Evolutionary conservation across 2,329 filamentous ascomycete genomes (phyloP), one percentile per base, ranked within the genome.

Genomic region (Hypoxylon sp.): DNA sequence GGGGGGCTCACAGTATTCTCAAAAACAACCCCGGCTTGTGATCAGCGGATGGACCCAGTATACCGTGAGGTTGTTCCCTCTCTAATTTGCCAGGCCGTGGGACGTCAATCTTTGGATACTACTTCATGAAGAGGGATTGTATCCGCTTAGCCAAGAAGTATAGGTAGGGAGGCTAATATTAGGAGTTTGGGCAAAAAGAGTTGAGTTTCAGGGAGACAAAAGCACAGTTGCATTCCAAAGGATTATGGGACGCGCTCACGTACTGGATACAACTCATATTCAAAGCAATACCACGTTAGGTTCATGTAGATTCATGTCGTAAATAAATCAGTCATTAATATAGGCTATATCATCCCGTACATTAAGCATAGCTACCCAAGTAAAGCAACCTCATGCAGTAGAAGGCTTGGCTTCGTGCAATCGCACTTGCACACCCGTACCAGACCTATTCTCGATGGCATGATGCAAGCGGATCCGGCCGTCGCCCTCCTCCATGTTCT

Each of bases 381-480:
- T 17, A 24, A 53, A 14, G 35, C 22, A 24, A 53, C 33, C 10
- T 57, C 47, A 67, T 8, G 39, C 37, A 13, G 42, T 14, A 17
- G 24, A 44, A 17, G 58, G 37, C 39, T 67, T 67, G 14, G 75
- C 75, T 53, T 74, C 76, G 61, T 79, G 78, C 26, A 77, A 47
- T 48, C 72, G 74, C 29, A 80, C 75, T 55, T 78, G 76, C 1
- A 80, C 78, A 5, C 78, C 78, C 31, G 76, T 78, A 33, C 73
- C 78, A n/a, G 73, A 77, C 22, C 73, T 66, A 24, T 77, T 69
- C 19, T 79, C 70, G 62, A 76, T 75, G 11, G 74, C 74, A 46
- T 76, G 74, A 54, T 76, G 74, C 29, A 76, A 54, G 9, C 68
- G 70, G 39, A 76, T 69, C 13, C 72, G 70, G 22, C 67, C 67